phyloP scores from a whole-genome alignment of 164 flowering plant genomes.

The Akebia trifoliata region DNA sequence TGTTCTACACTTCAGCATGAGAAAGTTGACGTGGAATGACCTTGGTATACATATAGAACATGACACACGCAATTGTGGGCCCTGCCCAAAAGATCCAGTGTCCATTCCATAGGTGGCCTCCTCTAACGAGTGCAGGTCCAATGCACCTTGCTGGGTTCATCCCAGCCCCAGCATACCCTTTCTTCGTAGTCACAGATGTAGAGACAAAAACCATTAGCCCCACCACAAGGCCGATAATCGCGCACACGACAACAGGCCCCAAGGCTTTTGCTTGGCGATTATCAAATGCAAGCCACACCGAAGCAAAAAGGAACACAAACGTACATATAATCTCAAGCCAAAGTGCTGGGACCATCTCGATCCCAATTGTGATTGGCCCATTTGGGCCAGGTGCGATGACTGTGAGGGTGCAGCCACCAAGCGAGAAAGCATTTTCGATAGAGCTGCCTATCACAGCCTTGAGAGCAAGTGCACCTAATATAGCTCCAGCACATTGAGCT shows the following conservation, averaged over 20 bases:
- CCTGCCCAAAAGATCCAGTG: constrained; percentile 72
- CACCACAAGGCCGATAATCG: constrained; percentile 35
- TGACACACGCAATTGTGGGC: constrained; percentile 41
- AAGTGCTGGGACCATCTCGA: constrained; percentile 34
- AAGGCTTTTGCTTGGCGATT: constrained; percentile 27
- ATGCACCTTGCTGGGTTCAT: constrained; percentile 70
- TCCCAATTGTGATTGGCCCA: constrained; percentile 35
- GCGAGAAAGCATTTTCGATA: constrained; percentile 35
- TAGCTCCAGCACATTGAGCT: constrained; percentile 51
- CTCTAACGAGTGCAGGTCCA: constrained; percentile 61
- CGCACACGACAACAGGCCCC: constrained; percentile 30
- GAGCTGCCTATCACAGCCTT: constrained; percentile 37
- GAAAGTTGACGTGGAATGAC: constrained; percentile 34
- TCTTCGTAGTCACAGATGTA: constrained; percentile 35
- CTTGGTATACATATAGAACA: constrained; percentile 39
- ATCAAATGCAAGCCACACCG: constrained; percentile 52
- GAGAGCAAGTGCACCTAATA: constrained; percentile 49
- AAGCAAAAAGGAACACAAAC: constrained; percentile 41
- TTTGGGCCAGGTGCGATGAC: constrained; percentile 36
- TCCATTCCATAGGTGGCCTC: constrained; percentile 54
- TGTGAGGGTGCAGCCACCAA: constrained; percentile 52
- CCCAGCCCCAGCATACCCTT: constrained; percentile 57
- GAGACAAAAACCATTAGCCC: constrained; percentile 48
- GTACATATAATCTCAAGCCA: constrained; percentile 52
- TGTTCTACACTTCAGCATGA: constrained; percentile 11